These are phyloP conservation scores for Danielia oregonensis DNA, from an alignment of 805 yeast species.

Conservation along the genomic window DNA sequence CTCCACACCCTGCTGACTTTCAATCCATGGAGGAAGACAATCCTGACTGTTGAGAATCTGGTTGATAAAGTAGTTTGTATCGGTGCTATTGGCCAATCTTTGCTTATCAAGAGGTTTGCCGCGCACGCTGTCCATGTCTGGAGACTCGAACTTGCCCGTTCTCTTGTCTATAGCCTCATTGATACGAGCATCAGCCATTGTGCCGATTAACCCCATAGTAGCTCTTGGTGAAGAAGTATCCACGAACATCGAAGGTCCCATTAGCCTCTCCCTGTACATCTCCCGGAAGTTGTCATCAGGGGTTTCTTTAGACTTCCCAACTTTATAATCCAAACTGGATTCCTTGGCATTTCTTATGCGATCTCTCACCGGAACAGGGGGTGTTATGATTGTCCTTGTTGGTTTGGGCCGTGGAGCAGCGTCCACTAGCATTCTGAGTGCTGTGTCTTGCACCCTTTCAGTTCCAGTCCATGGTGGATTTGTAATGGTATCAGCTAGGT, in stretches of 20 bases:
- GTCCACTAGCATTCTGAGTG: slow-evolving; percentile 14
- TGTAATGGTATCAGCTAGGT: slow-evolving; percentile 4
- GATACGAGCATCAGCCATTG: slow-evolving; percentile 72
- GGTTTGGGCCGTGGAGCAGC: slow-evolving; percentile 12
- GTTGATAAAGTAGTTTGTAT: slow-evolving; percentile 69
- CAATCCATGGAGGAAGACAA: slow-evolving; percentile 87
- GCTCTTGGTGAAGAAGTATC: slow-evolving; percentile 39
- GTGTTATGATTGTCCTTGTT: slow-evolving; percentile 16
- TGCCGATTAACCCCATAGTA: slow-evolving; percentile 50
- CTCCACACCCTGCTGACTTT: slow-evolving; percentile 60
- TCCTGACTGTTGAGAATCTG: slow-evolving; percentile 73
- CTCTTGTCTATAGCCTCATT: slow-evolving; percentile 60
- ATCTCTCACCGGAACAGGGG: slow-evolving; percentile 23
- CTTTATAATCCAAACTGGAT: slow-evolving; percentile 57
- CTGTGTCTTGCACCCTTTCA: slow-evolving; percentile 9
- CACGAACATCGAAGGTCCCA: slow-evolving; percentile 52
- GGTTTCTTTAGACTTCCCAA: slow-evolving; percentile 38
- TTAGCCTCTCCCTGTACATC: slow-evolving; percentile 58
- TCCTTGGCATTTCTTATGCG: slow-evolving; percentile 63
- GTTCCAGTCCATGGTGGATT: slow-evolving; percentile 12
- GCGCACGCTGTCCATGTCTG: slow-evolving; percentile 42
- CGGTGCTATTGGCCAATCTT: slow-evolving; percentile 59
- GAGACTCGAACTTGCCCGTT: slow-evolving; percentile 64
- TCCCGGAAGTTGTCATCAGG: slow-evolving; percentile 48
- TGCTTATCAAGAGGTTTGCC: slow-evolving; percentile 57